These are phyloP conservation scores for Sporothrix schenckii DNA, from an alignment of 2,329 filamentous ascomycete genomes.

Conservation along the genomic window DNA sequence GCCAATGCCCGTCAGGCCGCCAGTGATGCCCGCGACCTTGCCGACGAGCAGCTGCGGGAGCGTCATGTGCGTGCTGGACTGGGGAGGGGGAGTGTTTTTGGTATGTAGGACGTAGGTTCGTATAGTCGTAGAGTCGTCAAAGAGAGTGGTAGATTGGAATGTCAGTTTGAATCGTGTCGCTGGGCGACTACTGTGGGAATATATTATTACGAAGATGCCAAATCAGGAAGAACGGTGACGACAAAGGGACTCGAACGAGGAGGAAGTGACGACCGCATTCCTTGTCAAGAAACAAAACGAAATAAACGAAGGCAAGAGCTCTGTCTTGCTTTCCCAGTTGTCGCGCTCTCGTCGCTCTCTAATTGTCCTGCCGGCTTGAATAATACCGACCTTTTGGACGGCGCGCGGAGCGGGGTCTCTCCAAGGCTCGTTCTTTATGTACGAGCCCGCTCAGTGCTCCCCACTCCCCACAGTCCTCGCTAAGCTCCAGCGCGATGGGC, in stretches of 20 bases:
- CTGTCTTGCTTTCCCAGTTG: not conserved
- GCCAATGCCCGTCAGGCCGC: conserved; percentile 34
- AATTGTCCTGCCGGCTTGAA: not conserved
- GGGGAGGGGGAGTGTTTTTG: not conserved
- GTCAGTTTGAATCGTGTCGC: too few relatives aligned
- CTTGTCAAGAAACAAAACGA: too few relatives aligned
- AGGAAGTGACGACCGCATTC: too few relatives aligned
- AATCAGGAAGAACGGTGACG: too few relatives aligned
- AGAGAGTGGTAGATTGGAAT: not conserved
- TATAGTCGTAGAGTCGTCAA: not conserved
- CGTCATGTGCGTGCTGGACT: conserved; percentile 21
- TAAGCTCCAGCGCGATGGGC: not conserved
- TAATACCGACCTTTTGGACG: conserved; percentile 3
- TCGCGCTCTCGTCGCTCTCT: not conserved
- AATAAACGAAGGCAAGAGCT: not conserved
- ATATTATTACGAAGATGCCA: too few relatives aligned
- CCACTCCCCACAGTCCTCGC: conserved; percentile 21
- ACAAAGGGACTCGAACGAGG: too few relatives aligned
- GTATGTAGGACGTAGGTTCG: not conserved
- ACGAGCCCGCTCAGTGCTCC: not conserved
- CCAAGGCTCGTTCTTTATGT: not conserved
- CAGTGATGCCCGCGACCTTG: conserved; percentile 34
- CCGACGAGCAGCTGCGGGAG: conserved; percentile 34
- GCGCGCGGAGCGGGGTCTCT: conserved; percentile 14
- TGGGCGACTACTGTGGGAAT: too few relatives aligned